These are phyloP conservation scores for Lonicera japonica DNA, from an alignment of 129 eudicot species.

Conservation along the genomic window DNA sequence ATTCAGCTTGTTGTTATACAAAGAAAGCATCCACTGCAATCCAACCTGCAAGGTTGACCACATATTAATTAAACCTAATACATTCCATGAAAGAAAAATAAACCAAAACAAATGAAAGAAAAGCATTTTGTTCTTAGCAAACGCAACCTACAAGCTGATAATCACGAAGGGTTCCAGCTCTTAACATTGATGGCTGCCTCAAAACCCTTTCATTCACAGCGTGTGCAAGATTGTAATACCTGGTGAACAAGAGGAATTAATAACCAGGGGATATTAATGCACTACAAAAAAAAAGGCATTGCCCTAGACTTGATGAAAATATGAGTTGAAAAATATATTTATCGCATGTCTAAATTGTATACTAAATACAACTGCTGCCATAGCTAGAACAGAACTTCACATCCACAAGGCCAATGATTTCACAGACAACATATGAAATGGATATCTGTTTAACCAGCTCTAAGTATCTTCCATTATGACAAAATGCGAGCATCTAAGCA, in stretches of 20 bases:
- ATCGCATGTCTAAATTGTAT: too few species aligned
- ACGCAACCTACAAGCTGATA: constrained; percentile 85
- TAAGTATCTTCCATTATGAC: background rate
- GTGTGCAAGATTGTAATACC: constrained; percentile 95
- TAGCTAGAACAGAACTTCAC: too few species aligned
- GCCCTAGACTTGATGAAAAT: background rate
- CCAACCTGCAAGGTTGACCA: constrained; percentile 66
- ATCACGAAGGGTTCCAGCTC: constrained; percentile 86
- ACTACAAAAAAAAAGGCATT: too few species aligned
- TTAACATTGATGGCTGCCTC: constrained; percentile 93
- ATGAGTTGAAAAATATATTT: background rate
- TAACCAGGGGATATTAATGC: background rate
- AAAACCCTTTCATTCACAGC: constrained; percentile 91
- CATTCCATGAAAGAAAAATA: background rate
- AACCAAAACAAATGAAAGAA: constrained; percentile 3
- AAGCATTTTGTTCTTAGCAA: constrained; percentile 6
- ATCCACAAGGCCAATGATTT: too few species aligned
- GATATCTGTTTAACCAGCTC: background rate
- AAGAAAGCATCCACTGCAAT: constrained; percentile 98
- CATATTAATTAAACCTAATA: background rate
- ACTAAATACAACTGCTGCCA: too few species aligned
- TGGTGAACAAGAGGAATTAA: constrained; percentile 23
- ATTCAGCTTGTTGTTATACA: constrained; percentile 86
- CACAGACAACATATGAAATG: background rate
- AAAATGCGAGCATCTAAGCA: constrained; percentile 4